phyloP scores from a whole-genome alignment of 345 rosid species.

The Aquilaria malaccensis region DNA sequence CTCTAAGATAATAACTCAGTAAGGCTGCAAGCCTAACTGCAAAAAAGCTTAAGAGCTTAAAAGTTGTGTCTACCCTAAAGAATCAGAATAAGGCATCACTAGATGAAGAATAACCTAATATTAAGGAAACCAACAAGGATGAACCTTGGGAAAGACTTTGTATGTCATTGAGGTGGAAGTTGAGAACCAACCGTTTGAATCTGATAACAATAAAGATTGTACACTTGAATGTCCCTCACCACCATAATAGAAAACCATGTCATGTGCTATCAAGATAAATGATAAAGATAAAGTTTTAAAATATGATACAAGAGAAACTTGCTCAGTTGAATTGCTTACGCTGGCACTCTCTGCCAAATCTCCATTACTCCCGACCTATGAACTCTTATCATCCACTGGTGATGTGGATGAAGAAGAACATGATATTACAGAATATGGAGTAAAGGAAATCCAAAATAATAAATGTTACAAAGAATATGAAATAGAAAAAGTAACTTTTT shows the following conservation, averaged over 20 bases:
- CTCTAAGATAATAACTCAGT: conserved; percentile 18
- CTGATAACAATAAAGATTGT: conserved; percentile 34
- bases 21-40: conserved; percentile 29
- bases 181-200: conserved; percentile 31
- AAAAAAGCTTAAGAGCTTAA: conserved; percentile 26
- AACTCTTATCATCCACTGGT: conserved; percentile 22
- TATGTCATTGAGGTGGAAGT: conserved; percentile 55
- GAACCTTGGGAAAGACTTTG: conserved; percentile 50
- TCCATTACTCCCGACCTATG: conserved; percentile 13
- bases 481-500: too few species aligned
- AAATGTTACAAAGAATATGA: too few species aligned
- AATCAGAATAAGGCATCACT: conserved; percentile 24
- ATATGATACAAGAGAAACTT: conserved; percentile 33
- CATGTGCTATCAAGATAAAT: conserved; percentile 53
- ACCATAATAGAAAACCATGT: conserved; percentile 41
- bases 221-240: conserved; percentile 25
- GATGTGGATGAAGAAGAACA: conserved; percentile 33
- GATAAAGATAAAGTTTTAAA: conserved; percentile 33
- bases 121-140: conserved; percentile 15
- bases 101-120: conserved; percentile 23
- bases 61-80: conserved; percentile 25
- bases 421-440: conserved; percentile 27
- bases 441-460: conserved; percentile 24
- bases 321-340: conserved; percentile 26
- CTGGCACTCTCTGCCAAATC: conserved; percentile 16